Conservation (phyloP, 345 rosid species). For the Eucalyptus regnans region DNA sequence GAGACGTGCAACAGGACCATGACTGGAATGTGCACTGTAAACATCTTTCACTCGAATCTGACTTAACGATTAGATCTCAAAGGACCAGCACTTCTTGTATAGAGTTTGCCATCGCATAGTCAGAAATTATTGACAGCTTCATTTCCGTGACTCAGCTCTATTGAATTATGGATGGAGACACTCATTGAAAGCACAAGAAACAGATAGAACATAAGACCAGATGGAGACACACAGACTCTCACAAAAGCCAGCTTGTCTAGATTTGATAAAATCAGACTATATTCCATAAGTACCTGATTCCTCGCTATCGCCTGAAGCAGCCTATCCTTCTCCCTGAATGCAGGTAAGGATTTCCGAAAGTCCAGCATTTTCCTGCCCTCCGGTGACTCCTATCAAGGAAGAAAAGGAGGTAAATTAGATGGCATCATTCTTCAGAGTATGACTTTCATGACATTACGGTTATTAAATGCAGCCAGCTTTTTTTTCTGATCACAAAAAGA, state of each 20-base stretch:
- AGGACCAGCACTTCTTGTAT: neutral
- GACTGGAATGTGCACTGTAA: neutral
- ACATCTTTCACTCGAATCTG: neutral
- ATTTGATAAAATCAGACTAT: neutral
- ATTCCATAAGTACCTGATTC: slow-evolving; percentile 54
- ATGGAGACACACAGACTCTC: neutral
- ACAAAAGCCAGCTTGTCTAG: neutral
- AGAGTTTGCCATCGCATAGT: neutral
- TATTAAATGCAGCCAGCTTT: neutral
- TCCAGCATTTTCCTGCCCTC: slow-evolving; percentile 80
- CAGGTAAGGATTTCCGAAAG: slow-evolving; percentile 77
- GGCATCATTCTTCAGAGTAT: neutral
- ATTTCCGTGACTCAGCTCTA: neutral
- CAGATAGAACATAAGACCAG: neutral
- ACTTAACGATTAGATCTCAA: neutral
- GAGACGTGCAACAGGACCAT: neutral
- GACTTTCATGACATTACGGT: neutral
- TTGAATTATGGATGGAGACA: neutral
- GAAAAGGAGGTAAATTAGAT: neutral
- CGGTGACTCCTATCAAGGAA: slow-evolving; percentile 58
- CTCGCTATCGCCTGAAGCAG: slow-evolving; percentile 94
- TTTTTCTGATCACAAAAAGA: neutral
- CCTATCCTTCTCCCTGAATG: slow-evolving; percentile 85
- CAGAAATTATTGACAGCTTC: neutral
- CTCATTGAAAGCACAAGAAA: neutral